Evolutionary conservation across 1,284 basidiomycete species (phyloP).

Genomic region (Trametes polyzona): DNA sequence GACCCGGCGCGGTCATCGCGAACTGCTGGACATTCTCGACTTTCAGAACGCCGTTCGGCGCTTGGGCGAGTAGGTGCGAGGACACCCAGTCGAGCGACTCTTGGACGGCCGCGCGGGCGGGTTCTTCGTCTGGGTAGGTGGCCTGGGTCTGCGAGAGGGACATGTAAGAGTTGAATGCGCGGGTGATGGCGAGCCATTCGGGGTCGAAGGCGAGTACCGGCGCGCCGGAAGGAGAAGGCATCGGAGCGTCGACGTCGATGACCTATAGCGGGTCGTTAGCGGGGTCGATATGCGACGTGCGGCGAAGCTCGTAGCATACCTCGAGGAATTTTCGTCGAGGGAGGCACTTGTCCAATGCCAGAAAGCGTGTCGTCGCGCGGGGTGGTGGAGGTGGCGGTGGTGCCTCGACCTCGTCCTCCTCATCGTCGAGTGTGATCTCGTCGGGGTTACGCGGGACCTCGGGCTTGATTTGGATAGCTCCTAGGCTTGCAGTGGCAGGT

Average conservation of each 20-base stretch:
- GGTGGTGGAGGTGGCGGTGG: constrained; percentile 38
- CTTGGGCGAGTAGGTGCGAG: constrained; percentile 48
- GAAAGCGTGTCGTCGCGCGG: constrained; percentile 68
- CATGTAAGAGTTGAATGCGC: constrained; percentile 84
- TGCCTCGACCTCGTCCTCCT: constrained; percentile 51
- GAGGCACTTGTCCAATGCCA: constrained; percentile 94
- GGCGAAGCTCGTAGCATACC: constrained; percentile 44
- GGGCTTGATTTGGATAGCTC: too few relatives aligned
- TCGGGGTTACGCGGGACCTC: constrained; percentile 57
- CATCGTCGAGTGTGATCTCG: constrained; percentile 70
- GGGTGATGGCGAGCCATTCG: constrained; percentile 93
- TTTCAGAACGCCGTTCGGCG: constrained; percentile 37
- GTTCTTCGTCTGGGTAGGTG: constrained; percentile 61
- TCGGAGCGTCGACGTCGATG: constrained; percentile 56
- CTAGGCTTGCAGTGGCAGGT: too few relatives aligned
- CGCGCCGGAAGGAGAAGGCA: constrained; percentile 26
- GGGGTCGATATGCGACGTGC: neutral
- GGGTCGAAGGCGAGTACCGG: constrained; percentile 70
- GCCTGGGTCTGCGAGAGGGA: constrained; percentile 54
- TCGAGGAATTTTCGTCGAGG: constrained; percentile 85
- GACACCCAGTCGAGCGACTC: constrained; percentile 72
- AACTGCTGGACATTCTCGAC: constrained; percentile 75
- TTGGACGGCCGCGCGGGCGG: constrained; percentile 61
- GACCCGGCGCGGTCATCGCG: constrained; percentile 72
- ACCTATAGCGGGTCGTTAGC: constrained; percentile 49